Percentiles rank a stretch among this genome's conserved stretches.
phyloP scores from a whole-genome alignment of 169 alveolate genomes.

The Eimeria acervulina region DNA sequence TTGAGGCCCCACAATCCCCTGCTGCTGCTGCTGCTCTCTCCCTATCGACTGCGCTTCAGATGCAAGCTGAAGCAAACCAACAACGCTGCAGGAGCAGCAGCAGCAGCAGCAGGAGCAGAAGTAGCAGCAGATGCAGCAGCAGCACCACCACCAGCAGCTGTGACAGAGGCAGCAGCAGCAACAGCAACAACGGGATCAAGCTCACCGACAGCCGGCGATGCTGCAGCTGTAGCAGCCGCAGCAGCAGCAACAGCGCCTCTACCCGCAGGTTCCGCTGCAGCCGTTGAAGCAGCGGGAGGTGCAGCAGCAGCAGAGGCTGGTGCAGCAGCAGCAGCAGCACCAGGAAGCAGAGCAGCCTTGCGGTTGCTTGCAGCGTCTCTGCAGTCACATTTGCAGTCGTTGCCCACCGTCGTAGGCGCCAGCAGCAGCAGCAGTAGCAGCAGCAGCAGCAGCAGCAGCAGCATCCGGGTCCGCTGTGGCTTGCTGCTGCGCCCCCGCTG shows the following conservation, averaged over 20 bases:
- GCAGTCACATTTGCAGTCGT: neutral
- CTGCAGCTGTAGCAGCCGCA: neutral
- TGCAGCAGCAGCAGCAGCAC: conserved; percentile 36
- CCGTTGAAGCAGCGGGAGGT: neutral
- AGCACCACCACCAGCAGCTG: neutral
- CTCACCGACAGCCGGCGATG: neutral
- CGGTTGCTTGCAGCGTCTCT: neutral
- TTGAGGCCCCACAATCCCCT: no score
- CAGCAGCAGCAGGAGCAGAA: neutral
- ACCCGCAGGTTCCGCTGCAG: conserved; percentile 41
- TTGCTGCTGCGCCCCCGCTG: conserved; percentile 45
- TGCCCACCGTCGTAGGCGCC: neutral
- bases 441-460: conserved; percentile 32
- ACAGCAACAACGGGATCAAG: neutral
- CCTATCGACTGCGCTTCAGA: neutral
- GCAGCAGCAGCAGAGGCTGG: neutral
- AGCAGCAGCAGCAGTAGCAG: conserved; percentile 32
- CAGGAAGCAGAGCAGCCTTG: neutral
- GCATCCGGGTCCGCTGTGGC: neutral
- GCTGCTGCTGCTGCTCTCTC: neutral
- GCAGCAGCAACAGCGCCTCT: neutral
- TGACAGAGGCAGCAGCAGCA: neutral
- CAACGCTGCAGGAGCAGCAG: conserved; percentile 25
- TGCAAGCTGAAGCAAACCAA: neutral
- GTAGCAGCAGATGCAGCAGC: neutral